Percentiles rank a stretch among this genome's conserved stretches.
Evolutionary conservation across 352 stramenopile species (phyloP).

Genomic region (Phytopythium aichiense): DNA sequence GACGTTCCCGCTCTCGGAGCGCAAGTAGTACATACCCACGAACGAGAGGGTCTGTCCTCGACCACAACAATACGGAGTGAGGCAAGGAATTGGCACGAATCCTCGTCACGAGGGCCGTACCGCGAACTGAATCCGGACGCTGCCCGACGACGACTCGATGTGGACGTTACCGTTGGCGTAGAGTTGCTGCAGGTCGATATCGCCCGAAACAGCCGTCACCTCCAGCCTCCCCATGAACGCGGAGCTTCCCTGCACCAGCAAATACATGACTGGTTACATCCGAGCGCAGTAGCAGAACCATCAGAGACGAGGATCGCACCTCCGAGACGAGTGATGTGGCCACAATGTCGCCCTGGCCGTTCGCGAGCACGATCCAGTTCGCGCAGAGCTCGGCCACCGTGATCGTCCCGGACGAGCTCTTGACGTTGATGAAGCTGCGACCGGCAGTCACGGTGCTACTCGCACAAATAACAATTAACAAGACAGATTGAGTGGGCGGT

Average conservation of each 20-base stretch:
- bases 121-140: slow-evolving; percentile 51
- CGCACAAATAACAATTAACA: background rate
- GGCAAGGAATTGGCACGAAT: background rate
- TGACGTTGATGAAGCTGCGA: slow-evolving; percentile 41
- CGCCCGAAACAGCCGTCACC: slow-evolving; percentile 49
- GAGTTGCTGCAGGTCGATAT: slow-evolving; percentile 49
- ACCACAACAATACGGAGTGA: background rate
- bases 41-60: slow-evolving; percentile 44
- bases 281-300: background rate
- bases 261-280: background rate
- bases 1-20: slow-evolving; percentile 53
- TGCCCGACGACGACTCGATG: slow-evolving; percentile 62
- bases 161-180: slow-evolving; percentile 49
- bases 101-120: slow-evolving; percentile 7
- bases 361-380: slow-evolving; percentile 61
- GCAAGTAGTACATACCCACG: slow-evolving; percentile 58
- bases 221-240: slow-evolving; percentile 72
- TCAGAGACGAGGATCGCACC: slow-evolving; percentile 15
- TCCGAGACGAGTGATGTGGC: slow-evolving; percentile 27
- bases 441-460: slow-evolving; percentile 40
- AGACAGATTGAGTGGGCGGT: background rate
- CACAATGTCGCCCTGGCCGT: slow-evolving; percentile 36
- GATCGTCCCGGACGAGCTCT: slow-evolving; percentile 47
- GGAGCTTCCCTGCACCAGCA: slow-evolving; percentile 33
- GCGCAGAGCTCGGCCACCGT: slow-evolving; percentile 31